phyloP scores from a whole-genome alignment of 2,329 filamentous ascomycete species.

The Calonectria multiphialidica region DNA sequence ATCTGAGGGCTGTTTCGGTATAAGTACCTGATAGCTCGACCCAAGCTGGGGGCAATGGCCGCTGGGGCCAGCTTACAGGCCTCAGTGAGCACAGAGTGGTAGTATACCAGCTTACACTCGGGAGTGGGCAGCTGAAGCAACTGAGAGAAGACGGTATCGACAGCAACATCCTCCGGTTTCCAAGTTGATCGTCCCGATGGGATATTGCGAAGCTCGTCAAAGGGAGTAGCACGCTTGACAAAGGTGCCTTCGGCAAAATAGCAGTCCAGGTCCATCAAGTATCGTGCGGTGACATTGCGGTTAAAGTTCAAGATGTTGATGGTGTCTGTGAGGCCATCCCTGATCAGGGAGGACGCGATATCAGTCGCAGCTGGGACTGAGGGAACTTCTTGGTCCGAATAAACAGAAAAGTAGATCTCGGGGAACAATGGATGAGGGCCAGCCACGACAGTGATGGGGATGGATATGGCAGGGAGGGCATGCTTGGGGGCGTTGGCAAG shows the following conservation, averaged over 20 bases:
- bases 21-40: slow-evolving; percentile 90
- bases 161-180: slow-evolving; percentile 97
- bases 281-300: slow-evolving; percentile 86
- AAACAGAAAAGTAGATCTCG: slow-evolving; percentile 94
- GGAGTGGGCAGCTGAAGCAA: slow-evolving; percentile 87
- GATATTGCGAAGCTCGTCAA: slow-evolving; percentile 85
- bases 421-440: slow-evolving; percentile 86
- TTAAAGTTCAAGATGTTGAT: slow-evolving; percentile 97
- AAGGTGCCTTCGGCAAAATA: slow-evolving; percentile 94
- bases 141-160: slow-evolving; percentile 98
- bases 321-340: slow-evolving; percentile 89
- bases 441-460: slow-evolving; percentile 81
- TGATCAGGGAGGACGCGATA: slow-evolving; percentile 85
- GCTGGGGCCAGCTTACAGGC: slow-evolving; percentile 95
- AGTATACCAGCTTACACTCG: slow-evolving; percentile 96
- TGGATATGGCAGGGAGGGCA: slow-evolving; percentile 77
- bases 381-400: slow-evolving; percentile 85
- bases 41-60: slow-evolving; percentile 94
- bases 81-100: slow-evolving; percentile 94
- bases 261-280: slow-evolving; percentile 93
- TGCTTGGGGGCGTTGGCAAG: slow-evolving; percentile 77
- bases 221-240: slow-evolving; percentile 91
- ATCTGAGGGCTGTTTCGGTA: slow-evolving; percentile 86
- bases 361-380: slow-evolving; percentile 84
- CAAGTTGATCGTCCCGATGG: slow-evolving; percentile 79